Evolutionary conservation across 148 eudicot species (phyloP).

Genomic region (Spergularia marina): DNA sequence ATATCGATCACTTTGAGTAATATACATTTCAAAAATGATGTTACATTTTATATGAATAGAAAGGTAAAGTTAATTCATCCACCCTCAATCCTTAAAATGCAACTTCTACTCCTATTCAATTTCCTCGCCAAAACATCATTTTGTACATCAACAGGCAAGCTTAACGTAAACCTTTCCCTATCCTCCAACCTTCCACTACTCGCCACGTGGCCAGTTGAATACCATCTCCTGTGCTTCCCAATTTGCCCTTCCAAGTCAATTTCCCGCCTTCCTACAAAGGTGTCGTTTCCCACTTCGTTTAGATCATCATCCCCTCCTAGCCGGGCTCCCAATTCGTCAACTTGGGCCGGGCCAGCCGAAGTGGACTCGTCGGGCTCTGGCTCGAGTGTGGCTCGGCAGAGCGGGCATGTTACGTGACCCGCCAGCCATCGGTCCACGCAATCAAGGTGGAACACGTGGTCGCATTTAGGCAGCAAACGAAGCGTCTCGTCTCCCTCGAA

Average conservation of each 20-base stretch:
- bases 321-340: neutral
- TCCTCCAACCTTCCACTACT: neutral
- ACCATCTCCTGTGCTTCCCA: conserved; percentile 2
- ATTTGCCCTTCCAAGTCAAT: neutral
- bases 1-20: no score
- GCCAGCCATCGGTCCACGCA: conserved; percentile 40
- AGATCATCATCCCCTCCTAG: neutral
- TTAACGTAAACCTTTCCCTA: conserved; percentile 1
- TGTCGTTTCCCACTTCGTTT: neutral
- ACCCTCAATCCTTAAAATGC: neutral
- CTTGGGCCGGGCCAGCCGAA: neutral
- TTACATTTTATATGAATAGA: no score
- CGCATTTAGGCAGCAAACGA: conserved; percentile 37
- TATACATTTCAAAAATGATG: no score
- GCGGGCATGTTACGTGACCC: conserved; percentile 31
- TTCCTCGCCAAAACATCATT: neutral
- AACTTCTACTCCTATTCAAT: conserved; percentile 1
- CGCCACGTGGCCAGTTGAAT: conserved; percentile 11
- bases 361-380: neutral
- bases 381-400: conserved; percentile 18
- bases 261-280: conserved; percentile 11
- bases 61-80: no score
- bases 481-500: conserved; percentile 31
- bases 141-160: neutral
- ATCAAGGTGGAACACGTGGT: conserved; percentile 40